Evolutionary conservation across 352 stramenopile species (phyloP), one percentile per base, ranked within the genome.

Genomic region (Phytophthora idaei): DNA sequence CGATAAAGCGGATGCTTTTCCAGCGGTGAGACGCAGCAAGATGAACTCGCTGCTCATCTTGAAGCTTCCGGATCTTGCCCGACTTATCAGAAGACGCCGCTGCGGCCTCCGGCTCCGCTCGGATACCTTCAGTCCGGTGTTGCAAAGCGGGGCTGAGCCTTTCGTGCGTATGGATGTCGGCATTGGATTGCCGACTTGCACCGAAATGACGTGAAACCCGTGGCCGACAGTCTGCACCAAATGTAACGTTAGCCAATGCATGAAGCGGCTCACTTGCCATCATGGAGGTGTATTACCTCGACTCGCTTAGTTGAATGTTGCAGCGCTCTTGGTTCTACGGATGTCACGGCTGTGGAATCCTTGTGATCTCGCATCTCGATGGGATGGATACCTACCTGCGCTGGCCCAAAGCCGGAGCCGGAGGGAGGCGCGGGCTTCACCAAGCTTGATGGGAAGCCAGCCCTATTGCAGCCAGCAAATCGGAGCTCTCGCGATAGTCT

Each of bases 1-100:
- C 31, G 4, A 25, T 17, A 73, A 76, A 76, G 58, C 69, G 60
- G 52, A 52, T 76, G 69, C 48, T 70, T 76, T 76, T 52, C 25
- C 28, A 57, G 46, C 64, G 42, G 51, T 72, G 65, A 73, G 65
- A 69, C 53, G 65, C 53, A 69, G 12, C 39, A 27, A 49, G 21
- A 49, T 47, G 44, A 29, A 14, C 41, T 21, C 21, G 8, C 46
- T 63, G 59, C 59, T 67, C 52, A 67, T 64, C 41, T 65, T 51
- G 51, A 73, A 64, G 47, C 48, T 65, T 69, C 60, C 61, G 60
- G 66, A 69, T 65, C 54, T 68, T 37, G 64, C 60, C 59, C 64
- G 50, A 52, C 47, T 70, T 70, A 69, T 47, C 25, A 52, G 37
- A 52, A 64, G 31, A 4, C 36, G 36, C 10, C 34, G 34, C 10